These are phyloP conservation scores for Crithidia expoeki DNA, from an alignment of 208 protist species.

Conservation along the genomic window DNA sequence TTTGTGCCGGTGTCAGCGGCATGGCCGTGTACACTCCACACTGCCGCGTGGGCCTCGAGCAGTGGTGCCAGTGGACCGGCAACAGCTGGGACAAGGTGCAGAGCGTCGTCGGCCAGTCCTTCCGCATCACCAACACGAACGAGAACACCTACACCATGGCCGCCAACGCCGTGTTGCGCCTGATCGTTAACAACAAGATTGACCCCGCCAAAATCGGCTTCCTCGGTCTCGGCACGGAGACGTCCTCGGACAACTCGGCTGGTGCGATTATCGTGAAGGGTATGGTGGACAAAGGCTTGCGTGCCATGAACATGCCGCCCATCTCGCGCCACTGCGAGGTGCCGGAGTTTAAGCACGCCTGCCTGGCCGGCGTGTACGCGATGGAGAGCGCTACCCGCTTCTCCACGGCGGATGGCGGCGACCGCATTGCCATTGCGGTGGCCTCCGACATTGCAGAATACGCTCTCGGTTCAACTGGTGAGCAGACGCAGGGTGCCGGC, in stretches of 20 bases:
- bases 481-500: slow-evolving; percentile 91
- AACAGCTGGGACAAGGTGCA: slow-evolving; percentile 91
- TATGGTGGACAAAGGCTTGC: slow-evolving; percentile 89
- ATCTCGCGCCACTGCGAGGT: slow-evolving; percentile 89
- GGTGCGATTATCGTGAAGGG: slow-evolving; percentile 91
- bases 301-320: slow-evolving; percentile 62
- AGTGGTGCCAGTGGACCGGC: slow-evolving; percentile 91
- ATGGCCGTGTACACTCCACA: slow-evolving; percentile 88
- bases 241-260: slow-evolving; percentile 88
- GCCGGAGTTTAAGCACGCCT: slow-evolving; percentile 94
- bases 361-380: slow-evolving; percentile 90
- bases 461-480: slow-evolving; percentile 85
- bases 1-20: slow-evolving; percentile 80
- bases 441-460: slow-evolving; percentile 92
- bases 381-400: slow-evolving; percentile 86
- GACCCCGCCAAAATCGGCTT: slow-evolving; percentile 87
- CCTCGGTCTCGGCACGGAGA: slow-evolving; percentile 90
- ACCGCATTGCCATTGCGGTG: slow-evolving; percentile 84
- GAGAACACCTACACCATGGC: slow-evolving; percentile 94
- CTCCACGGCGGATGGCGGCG: slow-evolving; percentile 58
- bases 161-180: slow-evolving; percentile 85
- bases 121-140: slow-evolving; percentile 82
- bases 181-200: slow-evolving; percentile 87
- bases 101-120: slow-evolving; percentile 87
- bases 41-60: slow-evolving; percentile 82